Evolutionary conservation across 1,139 yeast genomes (phyloP).

Genomic region (Suhomyces maxii): DNA sequence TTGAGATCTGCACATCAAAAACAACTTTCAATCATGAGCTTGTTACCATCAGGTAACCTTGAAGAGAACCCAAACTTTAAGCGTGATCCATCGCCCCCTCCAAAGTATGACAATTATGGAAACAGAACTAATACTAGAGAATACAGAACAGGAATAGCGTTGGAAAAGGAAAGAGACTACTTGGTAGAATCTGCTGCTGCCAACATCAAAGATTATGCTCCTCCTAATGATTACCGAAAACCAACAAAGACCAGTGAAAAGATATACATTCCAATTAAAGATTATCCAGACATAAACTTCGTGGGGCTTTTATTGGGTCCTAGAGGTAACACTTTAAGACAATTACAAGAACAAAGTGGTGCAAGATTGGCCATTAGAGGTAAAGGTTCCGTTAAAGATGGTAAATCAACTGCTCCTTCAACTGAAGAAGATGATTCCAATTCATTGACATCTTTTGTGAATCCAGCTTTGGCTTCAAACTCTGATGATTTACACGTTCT

Average conservation of each 20-base stretch:
- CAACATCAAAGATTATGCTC: constrained; percentile 71
- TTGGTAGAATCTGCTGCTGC: constrained; percentile 74
- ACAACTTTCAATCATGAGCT: constrained; percentile 40
- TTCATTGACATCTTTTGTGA: constrained; percentile 23
- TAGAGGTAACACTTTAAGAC: constrained; percentile 85
- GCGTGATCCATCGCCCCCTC: constrained; percentile 90
- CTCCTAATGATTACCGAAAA: constrained; percentile 81
- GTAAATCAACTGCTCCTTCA: constrained; percentile 56
- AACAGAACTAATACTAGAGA: constrained; percentile 85
- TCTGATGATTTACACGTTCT: constrained; percentile 85
- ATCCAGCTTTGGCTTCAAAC: constrained; percentile 26
- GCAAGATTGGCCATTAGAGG: constrained; percentile 89
- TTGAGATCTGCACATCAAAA: constrained; percentile 53
- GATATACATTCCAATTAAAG: constrained; percentile 79
- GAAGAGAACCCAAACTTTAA: constrained; percentile 27
- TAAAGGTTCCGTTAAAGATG: constrained; percentile 93
- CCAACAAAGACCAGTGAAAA: constrained; percentile 73
- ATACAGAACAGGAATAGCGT: constrained; percentile 54
- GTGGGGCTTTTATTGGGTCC: constrained; percentile 93
- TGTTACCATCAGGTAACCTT: constrained; percentile 38
- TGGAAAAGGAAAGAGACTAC: constrained; percentile 78
- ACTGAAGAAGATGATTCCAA: constrained; percentile 22
- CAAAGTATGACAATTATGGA: constrained; percentile 81
- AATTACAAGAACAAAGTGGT: constrained; percentile 79
- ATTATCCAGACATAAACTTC: constrained; percentile 89